These are phyloP conservation scores for Volvox carteri DNA, from an alignment of 163 green algal species.

Conservation along the genomic window DNA sequence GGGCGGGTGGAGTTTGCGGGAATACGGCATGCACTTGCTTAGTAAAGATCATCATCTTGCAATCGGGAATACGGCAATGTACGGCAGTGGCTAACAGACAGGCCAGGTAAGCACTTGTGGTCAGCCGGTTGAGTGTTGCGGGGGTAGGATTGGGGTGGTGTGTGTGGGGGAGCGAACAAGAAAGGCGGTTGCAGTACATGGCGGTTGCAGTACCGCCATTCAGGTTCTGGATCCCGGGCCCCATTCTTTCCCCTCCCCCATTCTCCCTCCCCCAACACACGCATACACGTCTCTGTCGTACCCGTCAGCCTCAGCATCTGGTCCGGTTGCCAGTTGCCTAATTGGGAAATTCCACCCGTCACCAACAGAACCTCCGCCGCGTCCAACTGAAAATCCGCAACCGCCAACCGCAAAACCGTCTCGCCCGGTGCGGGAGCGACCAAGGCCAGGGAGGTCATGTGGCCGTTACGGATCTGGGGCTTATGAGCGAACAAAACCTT, in stretches of 20 bases:
- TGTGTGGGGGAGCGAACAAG: too few species aligned
- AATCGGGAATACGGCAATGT: too few species aligned
- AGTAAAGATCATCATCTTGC: too few species aligned
- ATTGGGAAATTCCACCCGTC: slow-evolving; percentile 75
- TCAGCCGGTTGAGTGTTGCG: too few species aligned
- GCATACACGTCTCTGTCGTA: slow-evolving; percentile 14
- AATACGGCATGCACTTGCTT: too few species aligned
- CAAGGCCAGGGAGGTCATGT: neutral
- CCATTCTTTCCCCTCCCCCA: neutral
- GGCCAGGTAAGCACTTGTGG: too few species aligned
- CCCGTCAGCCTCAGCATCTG: slow-evolving; percentile 73
- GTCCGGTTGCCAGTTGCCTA: slow-evolving; percentile 89
- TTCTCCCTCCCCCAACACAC: neutral
- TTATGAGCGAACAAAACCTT: slow-evolving; percentile 47
- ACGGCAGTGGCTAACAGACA: too few species aligned
- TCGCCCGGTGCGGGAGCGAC: slow-evolving; percentile 7
- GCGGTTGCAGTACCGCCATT: too few species aligned
- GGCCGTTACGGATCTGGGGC: slow-evolving; percentile 25
- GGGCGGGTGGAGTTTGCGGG: too few species aligned
- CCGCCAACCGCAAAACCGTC: slow-evolving; percentile 50
- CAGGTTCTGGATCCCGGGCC: too few species aligned
- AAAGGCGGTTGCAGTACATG: too few species aligned
- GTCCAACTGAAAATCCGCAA: slow-evolving; percentile 76
- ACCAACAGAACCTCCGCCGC: slow-evolving; percentile 79
- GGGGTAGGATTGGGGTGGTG: too few species aligned